Evolutionary conservation across 345 rosid genomes (phyloP).

Genomic region (Pugionium dolabratum): DNA sequence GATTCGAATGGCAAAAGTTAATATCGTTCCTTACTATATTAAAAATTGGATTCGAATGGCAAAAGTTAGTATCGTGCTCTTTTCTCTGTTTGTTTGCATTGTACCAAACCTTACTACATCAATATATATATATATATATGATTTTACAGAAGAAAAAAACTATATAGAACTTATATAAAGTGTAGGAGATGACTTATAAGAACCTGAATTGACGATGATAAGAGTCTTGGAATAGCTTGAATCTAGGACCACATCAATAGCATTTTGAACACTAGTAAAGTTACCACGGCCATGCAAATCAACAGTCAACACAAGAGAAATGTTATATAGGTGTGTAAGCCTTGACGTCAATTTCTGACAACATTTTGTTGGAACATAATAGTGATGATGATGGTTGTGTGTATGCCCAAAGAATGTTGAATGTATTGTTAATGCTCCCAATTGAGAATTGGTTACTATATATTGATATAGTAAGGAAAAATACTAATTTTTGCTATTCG

Average conservation of each 20-base stretch:
- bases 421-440: conserved; percentile 24
- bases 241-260: conserved; percentile 69
- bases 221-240: conserved; percentile 54
- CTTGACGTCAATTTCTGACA: conserved; percentile 44
- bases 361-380: conserved; percentile 36
- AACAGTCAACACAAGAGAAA: conserved; percentile 59
- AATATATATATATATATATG: too few species aligned
- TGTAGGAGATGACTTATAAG: not conserved
- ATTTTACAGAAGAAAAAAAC: too few species aligned
- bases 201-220: conserved; percentile 64
- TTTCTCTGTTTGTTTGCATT: too few species aligned
- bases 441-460: conserved; percentile 22
- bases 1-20: too few species aligned
- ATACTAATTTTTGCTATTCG: too few species aligned
- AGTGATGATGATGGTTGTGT: conserved; percentile 12
- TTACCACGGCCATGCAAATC: conserved; percentile 64
- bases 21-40: too few species aligned
- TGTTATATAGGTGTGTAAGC: conserved; percentile 39
- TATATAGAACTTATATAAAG: too few species aligned
- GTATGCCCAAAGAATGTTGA: conserved; percentile 29
- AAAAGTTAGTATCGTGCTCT: too few species aligned
- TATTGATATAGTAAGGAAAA: too few species aligned
- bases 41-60: too few species aligned
- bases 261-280: conserved; percentile 69
- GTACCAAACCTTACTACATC: too few species aligned